Evolutionary conservation across 768 basidiomycete genomes (phyloP).

Genomic region (Cyclocybe aegerita): DNA sequence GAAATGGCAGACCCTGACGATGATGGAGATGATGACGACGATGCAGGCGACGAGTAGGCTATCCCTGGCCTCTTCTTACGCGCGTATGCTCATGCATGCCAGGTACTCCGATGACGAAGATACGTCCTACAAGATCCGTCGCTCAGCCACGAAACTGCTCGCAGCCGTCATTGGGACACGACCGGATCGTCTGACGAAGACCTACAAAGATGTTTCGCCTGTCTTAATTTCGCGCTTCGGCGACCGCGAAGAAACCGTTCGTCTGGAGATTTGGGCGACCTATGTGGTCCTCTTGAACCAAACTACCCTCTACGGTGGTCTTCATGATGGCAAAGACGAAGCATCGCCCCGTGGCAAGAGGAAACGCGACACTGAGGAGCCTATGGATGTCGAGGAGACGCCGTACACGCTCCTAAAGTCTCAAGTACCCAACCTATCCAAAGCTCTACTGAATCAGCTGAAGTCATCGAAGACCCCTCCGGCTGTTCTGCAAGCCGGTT

Average conservation of each 20-base stretch:
- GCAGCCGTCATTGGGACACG: constrained; percentile 85
- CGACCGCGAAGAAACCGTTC: constrained; percentile 94
- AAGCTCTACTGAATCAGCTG: constrained; percentile 82
- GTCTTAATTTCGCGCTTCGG: constrained; percentile 88
- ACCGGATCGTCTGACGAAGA: constrained; percentile 75
- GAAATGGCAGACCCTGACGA: constrained; percentile 70
- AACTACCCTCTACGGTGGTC: constrained; percentile 76
- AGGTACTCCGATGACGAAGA: constrained; percentile 99
- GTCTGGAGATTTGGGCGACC: constrained; percentile 88
- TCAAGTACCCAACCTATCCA: constrained; percentile 79
- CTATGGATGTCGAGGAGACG: constrained; percentile 73
- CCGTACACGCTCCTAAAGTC: constrained; percentile 69
- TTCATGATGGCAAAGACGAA: constrained; percentile 52
- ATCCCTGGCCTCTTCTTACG: not conserved
- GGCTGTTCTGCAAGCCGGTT: constrained; percentile 82
- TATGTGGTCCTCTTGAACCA: constrained; percentile 82
- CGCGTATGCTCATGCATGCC: constrained; percentile 9
- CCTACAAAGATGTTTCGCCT: constrained; percentile 86
- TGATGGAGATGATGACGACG: constrained; percentile 81
- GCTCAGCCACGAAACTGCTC: constrained; percentile 89
- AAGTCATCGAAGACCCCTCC: constrained; percentile 77
- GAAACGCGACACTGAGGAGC: constrained; percentile 72
- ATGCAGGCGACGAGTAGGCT: constrained; percentile 76
- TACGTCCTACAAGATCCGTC: constrained; percentile 95
- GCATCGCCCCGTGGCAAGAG: constrained; percentile 60